Conservation (phyloP, 176 grass and related monocot genomes). For the Thinopyrum elongatum region DNA sequence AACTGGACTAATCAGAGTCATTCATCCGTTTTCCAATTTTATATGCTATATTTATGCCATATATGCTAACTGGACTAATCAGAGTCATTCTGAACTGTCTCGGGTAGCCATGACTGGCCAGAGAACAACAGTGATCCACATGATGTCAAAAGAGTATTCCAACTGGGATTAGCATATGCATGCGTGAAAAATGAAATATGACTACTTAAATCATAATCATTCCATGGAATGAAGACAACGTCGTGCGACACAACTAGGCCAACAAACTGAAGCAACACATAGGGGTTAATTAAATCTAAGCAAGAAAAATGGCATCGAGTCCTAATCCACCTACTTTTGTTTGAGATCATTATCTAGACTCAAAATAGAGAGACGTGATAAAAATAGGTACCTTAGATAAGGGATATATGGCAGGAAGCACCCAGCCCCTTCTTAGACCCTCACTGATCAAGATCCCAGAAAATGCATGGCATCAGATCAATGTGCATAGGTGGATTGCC, state of each 20-base stretch:
- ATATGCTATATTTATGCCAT: not conserved
- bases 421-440: constrained; percentile 80
- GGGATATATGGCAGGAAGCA: constrained; percentile 63
- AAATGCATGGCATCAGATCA: constrained; percentile 16
- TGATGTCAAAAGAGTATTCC: not conserved
- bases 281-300: not conserved
- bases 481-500: not conserved
- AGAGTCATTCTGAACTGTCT: not conserved
- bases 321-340: not conserved
- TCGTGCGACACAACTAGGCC: not conserved
- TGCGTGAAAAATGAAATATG: not conserved
- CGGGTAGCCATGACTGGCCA: not conserved
- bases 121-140: not conserved
- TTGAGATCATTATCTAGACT: not conserved
- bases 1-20: too few relatives aligned
- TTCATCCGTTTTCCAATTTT: not conserved
- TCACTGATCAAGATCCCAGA: constrained; percentile 55
- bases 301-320: not conserved
- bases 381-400: constrained; percentile 45
- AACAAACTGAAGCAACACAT: constrained; percentile 9
- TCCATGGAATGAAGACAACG: not conserved
- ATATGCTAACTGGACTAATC: not conserved
- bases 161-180: not conserved
- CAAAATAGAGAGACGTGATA: not conserved
- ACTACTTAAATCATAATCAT: not conserved